Percentiles rank a stretch among this genome's conserved stretches.
phyloP scores from a whole-genome alignment of 2,329 filamentous ascomycete genomes.

The Karstenula rhodostoma region DNA sequence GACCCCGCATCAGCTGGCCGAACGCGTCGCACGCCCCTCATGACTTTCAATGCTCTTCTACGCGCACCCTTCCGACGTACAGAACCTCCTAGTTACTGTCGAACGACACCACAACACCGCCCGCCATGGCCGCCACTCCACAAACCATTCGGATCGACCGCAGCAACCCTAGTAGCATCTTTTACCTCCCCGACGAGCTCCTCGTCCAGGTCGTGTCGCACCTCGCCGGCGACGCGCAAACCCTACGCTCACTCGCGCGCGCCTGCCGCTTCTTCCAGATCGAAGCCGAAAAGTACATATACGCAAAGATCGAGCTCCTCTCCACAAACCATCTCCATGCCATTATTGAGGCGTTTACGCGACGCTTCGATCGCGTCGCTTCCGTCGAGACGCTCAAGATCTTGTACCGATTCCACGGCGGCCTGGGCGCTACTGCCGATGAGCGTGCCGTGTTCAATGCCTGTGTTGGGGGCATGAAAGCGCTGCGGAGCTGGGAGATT shows the following conservation, averaged over 20 bases:
- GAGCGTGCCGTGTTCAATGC: conserved; percentile 38
- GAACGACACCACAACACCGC: neutral
- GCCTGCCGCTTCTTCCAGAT: conserved; percentile 41
- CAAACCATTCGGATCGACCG: neutral
- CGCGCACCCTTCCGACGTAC: neutral
- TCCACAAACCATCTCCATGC: conserved; percentile 35
- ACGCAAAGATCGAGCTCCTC: conserved; percentile 39
- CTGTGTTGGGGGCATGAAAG: conserved; percentile 39
- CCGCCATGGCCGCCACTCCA: neutral
- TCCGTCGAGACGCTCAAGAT: conserved; percentile 45
- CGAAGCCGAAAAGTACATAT: conserved; percentile 44
- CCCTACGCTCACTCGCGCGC: conserved; percentile 38
- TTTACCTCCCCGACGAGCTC: conserved; percentile 39
- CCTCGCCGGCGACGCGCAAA: conserved; percentile 31
- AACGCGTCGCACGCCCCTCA: neutral
- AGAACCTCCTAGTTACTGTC: neutral
- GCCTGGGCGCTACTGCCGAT: conserved; percentile 30
- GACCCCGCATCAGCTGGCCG: neutral
- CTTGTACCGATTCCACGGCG: conserved; percentile 35
- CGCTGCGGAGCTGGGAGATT: conserved; percentile 41
- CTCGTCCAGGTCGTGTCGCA: conserved; percentile 38
- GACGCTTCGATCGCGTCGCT: conserved; percentile 34
- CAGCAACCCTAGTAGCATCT: neutral
- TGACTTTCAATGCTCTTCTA: neutral
- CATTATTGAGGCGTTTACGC: conserved; percentile 37